Evolutionary conservation across 805 yeast genomes (phyloP), one percentile per base, ranked within the genome.

Genomic region (Yamadazyma endophytica): DNA sequence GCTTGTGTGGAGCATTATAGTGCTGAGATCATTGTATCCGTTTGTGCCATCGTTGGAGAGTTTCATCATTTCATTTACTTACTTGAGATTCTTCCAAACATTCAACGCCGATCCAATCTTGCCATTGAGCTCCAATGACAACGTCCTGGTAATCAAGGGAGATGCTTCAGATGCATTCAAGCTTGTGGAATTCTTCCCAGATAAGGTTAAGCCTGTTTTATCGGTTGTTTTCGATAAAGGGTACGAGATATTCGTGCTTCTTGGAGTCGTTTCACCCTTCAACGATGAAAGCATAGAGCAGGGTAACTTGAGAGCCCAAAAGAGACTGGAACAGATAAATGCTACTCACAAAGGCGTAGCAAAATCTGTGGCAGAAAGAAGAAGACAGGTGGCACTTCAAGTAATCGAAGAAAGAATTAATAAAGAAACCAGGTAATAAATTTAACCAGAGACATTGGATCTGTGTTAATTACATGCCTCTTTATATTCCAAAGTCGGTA

Each of bases 121-220:
- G 37, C 79, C 83, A 9, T 46, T 62, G 17, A 54, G 67, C 7
- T 35, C 68, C 43, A 52, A 56, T 21, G 38, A 42, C 9, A 19
- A 52, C 4, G 43, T 51, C 33, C 31, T 50, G 13, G 51, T 67
- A 15, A 58, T 79, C 8, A 56, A 72, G 17, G 96, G 97, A 22
- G 96, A 88, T 54, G 95, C 96, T 0, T 79, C 92, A 0, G 96
- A 89, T 44, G 82, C 90, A 1, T 89, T 89, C 64, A 78, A 84
- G 33, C 68, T 89, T 40, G 79, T 80, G 19, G 81, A 82, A 46
- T 86, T 89, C 53, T 89, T 89, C 75, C 97, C 97, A 1, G 76
- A 68, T 28, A 51, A 72, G 1, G 21, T 72, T 2, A 75, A 76
- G 33, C 73, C 76, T 3, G 40, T 70, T 16, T 52, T 86, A 28